Conservation (phyloP, 257 asterid species). For the Solanum bulbocastanum region DNA sequence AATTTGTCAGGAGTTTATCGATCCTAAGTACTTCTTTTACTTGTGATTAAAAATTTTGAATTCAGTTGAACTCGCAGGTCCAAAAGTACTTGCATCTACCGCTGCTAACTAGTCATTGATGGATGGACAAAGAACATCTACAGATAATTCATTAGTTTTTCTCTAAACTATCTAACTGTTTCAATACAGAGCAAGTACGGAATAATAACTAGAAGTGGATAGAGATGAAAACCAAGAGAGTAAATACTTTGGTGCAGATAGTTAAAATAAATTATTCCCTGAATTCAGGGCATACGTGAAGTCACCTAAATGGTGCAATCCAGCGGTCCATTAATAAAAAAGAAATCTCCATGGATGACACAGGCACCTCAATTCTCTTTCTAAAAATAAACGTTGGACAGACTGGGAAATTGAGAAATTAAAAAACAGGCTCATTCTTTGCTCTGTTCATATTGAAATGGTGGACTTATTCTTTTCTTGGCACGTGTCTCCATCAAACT, state of each 20-base stretch:
- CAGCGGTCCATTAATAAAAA: slow-evolving; percentile 28
- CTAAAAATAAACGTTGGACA: slow-evolving; percentile 18
- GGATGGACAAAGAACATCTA: background rate
- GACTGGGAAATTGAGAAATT: background rate
- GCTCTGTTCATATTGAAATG: slow-evolving; percentile 14
- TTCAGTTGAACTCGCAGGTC: background rate
- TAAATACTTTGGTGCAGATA: slow-evolving; percentile 42
- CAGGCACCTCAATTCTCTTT: slow-evolving; percentile 38
- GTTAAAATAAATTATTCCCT: slow-evolving; percentile 21
- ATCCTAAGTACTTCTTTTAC: background rate
- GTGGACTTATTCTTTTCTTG: slow-evolving; percentile 14
- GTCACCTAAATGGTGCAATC: slow-evolving; percentile 38
- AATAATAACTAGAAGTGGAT: background rate
- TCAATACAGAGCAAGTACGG: background rate
- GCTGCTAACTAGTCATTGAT: background rate
- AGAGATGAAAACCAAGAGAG: background rate
- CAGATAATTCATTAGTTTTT: background rate
- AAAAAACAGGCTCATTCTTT: background rate
- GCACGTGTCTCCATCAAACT: slow-evolving; percentile 27
- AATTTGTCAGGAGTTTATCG: background rate
- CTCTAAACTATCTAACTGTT: background rate
- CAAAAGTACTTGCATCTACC: background rate
- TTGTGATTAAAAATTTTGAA: background rate
- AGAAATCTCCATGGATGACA: slow-evolving; percentile 5
- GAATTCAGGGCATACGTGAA: slow-evolving; percentile 51